Base-by-base conservation (phyloP, 352 stramenopile species). In the Pythium scleroteichum region DNA sequence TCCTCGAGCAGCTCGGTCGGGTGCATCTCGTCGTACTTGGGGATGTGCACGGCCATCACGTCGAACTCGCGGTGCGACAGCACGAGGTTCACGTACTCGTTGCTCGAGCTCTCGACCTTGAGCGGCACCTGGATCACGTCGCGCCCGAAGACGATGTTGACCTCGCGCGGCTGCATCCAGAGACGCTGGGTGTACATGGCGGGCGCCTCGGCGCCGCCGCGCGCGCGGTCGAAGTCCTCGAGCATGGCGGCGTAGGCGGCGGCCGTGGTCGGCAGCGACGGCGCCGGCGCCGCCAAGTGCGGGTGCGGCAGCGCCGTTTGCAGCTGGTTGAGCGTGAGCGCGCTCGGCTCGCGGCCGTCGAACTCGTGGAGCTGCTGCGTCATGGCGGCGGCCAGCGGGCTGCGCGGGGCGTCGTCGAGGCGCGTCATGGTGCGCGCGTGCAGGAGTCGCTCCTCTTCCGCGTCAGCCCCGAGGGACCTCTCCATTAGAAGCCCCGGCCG, bases 91-190 rank as follows among this genome's bases (percentile, higher is more conserved):
- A 90, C 74, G 64, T 84, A 84, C 49, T 85, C 75, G 66, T 64
- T 67, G 54, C 78, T 58, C 23, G 54, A 63, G 33, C 66, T 51
- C 1, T 63, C 62, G 35, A 76, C 61, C 54, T 82, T 79, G 29
- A 92, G 70, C 40, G 82, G 82, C 64, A 92, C 80, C 62, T 92
- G 82, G 55, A 90, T 88, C 55, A 90, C 74, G 62, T 90, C 84
- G 46, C 69, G 78, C 5, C 82, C 79, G 63, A 77, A 92, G 19
- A 89, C 65, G 45, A 90, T 71, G 67, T 69, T 72, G 29, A 62
- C 44, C 22, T 72, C 65, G 41, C 49, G 59, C 17, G 52, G 49
- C 46, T 66, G 47, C 64, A 50, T 40, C 64, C 60, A 59, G n/a
- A 63, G 38, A 1, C 46, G 64, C 41, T 62, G 55, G 19, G 55